These are phyloP conservation scores for Suhomyces yuchorum DNA, from an alignment of 1,139 yeast genomes.

Conservation along the genomic window DNA sequence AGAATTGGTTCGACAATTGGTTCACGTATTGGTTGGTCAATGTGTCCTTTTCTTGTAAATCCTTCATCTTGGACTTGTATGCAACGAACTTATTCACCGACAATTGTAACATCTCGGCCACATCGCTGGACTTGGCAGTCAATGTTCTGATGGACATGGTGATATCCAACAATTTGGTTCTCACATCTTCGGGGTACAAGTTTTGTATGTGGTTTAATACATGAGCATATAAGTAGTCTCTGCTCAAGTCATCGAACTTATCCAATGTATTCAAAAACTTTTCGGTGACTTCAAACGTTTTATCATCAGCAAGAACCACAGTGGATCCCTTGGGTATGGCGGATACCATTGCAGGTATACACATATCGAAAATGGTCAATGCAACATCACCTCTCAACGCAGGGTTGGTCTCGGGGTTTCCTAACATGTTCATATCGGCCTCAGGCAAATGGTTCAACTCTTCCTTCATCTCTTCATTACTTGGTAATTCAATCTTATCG, in stretches of 20 bases:
- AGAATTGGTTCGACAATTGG: constrained; percentile 35
- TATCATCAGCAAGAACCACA: constrained; percentile 31
- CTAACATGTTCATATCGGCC: constrained; percentile 83
- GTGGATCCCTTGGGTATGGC: constrained; percentile 31
- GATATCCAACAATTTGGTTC: constrained; percentile 57
- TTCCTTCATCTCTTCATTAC: constrained; percentile 55
- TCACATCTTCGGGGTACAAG: constrained; percentile 38
- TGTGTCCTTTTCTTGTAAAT: constrained; percentile 35
- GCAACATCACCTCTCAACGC: constrained; percentile 91
- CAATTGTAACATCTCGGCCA: constrained; percentile 64
- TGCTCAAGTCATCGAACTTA: constrained; percentile 66
- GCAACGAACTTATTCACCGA: constrained; percentile 74
- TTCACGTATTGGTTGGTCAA: constrained; percentile 50
- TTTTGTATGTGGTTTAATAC: constrained; percentile 54
- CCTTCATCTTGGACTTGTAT: constrained; percentile 47
- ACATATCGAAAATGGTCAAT: constrained; percentile 75
- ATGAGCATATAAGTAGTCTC: constrained; percentile 67
- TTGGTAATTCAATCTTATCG: constrained; percentile 51
- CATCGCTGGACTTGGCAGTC: constrained; percentile 35
- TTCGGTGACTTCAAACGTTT: constrained; percentile 45
- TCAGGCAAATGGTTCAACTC: constrained; percentile 78
- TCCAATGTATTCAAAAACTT: constrained; percentile 61
- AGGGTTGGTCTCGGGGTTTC: constrained; percentile 84
- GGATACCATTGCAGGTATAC: constrained; percentile 53
- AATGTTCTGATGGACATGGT: constrained; percentile 67